Conservation (phyloP, 2,329 filamentous ascomycete genomes). For the Aspergillus eucalypticola region DNA sequence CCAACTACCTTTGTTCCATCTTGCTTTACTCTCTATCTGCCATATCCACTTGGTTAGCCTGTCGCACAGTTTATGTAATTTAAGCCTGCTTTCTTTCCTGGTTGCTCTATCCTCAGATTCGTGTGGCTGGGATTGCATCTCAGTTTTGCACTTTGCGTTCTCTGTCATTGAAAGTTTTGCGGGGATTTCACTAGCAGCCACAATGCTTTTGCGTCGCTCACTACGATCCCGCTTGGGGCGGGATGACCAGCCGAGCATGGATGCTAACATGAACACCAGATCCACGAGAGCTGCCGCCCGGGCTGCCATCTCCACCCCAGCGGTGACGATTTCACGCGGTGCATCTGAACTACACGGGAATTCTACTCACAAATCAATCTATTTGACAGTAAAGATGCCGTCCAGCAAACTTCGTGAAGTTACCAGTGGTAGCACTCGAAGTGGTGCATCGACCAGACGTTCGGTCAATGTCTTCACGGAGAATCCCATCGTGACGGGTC, state of each 20-base stretch:
- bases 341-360: constrained; percentile 38
- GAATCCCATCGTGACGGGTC: constrained; percentile 48
- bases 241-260: constrained; percentile 29
- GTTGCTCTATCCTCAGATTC: neutral
- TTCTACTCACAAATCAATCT: constrained; percentile 41
- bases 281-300: constrained; percentile 37
- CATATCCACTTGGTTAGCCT: neutral
- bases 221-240: constrained; percentile 37
- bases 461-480: constrained; percentile 49
- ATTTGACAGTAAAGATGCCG: constrained; percentile 52
- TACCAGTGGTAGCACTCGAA: constrained; percentile 35
- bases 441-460: constrained; percentile 30
- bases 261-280: constrained; percentile 41
- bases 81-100: neutral
- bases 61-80: neutral
- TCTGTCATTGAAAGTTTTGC: neutral
- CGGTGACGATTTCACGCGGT: constrained; percentile 42
- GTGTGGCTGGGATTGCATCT: neutral
- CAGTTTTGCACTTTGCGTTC: neutral
- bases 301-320: constrained; percentile 29
- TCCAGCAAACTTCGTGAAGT: constrained; percentile 52
- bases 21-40: neutral
- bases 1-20: constrained; percentile 13
- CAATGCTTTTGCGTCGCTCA: constrained; percentile 43
- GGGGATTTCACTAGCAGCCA: constrained; percentile 6